These are phyloP conservation scores for Durotheca rogersii DNA, from an alignment of 495 filamentous ascomycete genomes.

Conservation along the genomic window DNA sequence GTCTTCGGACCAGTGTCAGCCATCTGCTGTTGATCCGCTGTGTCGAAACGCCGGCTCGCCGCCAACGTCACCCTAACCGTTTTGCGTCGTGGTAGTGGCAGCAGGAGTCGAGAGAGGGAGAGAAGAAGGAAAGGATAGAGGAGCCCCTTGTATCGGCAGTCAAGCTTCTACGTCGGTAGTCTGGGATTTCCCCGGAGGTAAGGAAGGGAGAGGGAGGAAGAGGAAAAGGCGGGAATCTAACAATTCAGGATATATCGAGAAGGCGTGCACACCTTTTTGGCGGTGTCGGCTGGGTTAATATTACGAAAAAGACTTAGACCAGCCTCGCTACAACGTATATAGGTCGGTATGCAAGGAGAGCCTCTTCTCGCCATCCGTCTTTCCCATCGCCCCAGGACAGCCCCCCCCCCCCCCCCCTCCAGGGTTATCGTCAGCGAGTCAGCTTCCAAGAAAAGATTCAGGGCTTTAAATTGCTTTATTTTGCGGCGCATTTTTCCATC, in stretches of 20 bases:
- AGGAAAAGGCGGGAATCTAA: not conserved
- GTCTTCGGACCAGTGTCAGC: constrained; percentile 24
- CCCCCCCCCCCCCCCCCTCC: no score
- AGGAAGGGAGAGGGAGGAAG: not conserved
- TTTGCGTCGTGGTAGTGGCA: constrained; percentile 10
- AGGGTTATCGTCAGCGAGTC: constrained; percentile 13
- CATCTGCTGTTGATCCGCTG: constrained; percentile 16
- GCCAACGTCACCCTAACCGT: not conserved
- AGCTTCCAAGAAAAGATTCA: constrained; percentile 28
- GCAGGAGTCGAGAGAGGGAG: not conserved
- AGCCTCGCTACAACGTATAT: constrained; percentile 14
- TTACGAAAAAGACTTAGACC: constrained; percentile 9
- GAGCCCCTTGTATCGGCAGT: constrained; percentile 9
- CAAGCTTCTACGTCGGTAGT: constrained; percentile 11
- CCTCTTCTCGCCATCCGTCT: constrained; percentile 25
- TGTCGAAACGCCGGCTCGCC: constrained; percentile 15
- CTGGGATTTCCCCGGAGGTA: no score
- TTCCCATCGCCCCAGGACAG: constrained; percentile 13
- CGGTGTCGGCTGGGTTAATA: constrained; percentile 18
- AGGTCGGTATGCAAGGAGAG: constrained; percentile 1
- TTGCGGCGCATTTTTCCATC: constrained; percentile 26
- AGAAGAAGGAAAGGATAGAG: not conserved
- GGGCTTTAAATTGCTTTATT: constrained; percentile 39
- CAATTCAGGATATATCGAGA: not conserved
- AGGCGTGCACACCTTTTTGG: not conserved